Conservation (phyloP, 257 asterid species). For the Petunia secreta region DNA sequence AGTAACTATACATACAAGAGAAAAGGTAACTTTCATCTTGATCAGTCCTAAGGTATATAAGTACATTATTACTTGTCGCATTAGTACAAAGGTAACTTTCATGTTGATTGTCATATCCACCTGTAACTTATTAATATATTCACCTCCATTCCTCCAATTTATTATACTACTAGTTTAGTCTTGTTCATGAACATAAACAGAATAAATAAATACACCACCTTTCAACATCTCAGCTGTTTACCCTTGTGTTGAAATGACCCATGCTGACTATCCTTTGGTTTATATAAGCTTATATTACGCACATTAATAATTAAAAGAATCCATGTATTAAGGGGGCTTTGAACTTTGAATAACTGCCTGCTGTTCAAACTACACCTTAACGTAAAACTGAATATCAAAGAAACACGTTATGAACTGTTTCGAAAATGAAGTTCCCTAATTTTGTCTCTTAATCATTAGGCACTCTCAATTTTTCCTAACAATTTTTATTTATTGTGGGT, state of each 20-base stretch:
- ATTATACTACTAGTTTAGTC: not conserved
- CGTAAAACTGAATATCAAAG: conserved; percentile 31
- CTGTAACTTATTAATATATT: conserved; percentile 1
- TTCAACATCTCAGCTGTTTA: not conserved
- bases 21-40: too few relatives aligned
- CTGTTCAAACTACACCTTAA: conserved; percentile 70
- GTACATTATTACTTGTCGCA: too few relatives aligned
- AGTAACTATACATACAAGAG: too few relatives aligned
- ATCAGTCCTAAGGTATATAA: too few relatives aligned
- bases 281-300: conserved; percentile 20
- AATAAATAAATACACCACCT: not conserved
- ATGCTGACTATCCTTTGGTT: conserved; percentile 19
- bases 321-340: conserved; percentile 66
- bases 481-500: conserved; percentile 31
- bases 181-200: not conserved
- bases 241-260: conserved; percentile 14
- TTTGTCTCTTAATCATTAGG: conserved; percentile 45
- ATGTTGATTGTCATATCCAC: conserved; percentile 15
- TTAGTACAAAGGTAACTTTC: too few relatives aligned
- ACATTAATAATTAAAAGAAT: conserved; percentile 17
- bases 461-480: conserved; percentile 35
- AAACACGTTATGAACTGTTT: not conserved
- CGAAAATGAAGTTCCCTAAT: conserved; percentile 57
- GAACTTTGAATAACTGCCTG: conserved; percentile 88
- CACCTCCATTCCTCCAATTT: not conserved